Percentiles rank a stretch among this genome's conserved stretches.
Evolutionary conservation across 495 filamentous ascomycete genomes (phyloP).

Genomic region (Chaetomidium leptoderma): DNA sequence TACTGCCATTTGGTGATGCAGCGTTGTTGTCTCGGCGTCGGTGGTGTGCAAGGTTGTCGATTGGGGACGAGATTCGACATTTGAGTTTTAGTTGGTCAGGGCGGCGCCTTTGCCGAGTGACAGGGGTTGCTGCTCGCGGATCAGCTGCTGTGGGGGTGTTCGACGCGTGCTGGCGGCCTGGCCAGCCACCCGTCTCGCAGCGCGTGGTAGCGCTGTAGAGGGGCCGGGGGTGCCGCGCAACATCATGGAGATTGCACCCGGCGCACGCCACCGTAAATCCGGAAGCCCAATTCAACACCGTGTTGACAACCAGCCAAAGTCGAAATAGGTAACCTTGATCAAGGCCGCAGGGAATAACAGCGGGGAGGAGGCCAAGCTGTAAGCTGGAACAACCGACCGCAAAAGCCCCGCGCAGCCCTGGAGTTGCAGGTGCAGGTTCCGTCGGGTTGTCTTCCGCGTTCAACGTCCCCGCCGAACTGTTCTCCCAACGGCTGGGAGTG

Average conservation of each 20-base stretch:
- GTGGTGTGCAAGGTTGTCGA: slow-evolving; percentile 29
- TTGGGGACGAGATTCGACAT: slow-evolving; percentile 33
- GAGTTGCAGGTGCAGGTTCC: no score
- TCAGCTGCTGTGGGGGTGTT: slow-evolving; percentile 23
- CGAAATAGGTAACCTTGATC: no score
- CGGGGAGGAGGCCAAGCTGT: background rate
- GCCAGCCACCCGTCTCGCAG: slow-evolving; percentile 8
- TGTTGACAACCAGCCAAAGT: background rate
- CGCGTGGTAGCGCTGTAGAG: background rate
- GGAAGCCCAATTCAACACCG: background rate
- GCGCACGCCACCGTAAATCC: background rate
- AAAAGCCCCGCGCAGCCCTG: background rate
- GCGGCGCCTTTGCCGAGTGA: slow-evolving; percentile 35
- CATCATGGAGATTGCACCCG: no score
- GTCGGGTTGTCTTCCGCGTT: no score
- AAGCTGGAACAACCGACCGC: background rate
- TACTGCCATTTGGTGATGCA: slow-evolving; percentile 37
- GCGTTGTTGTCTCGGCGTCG: slow-evolving; percentile 29
- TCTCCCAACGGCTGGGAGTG: no score
- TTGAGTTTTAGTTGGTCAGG: slow-evolving; percentile 39
- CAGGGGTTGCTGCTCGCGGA: slow-evolving; percentile 26
- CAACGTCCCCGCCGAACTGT: no score
- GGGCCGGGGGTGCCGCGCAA: slow-evolving; percentile 4
- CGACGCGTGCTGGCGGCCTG: slow-evolving; percentile 21
- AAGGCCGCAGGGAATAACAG: background rate